Evolutionary conservation across 2,329 filamentous ascomycete genomes (phyloP).

Genomic region (Fusarium cicatricum): DNA sequence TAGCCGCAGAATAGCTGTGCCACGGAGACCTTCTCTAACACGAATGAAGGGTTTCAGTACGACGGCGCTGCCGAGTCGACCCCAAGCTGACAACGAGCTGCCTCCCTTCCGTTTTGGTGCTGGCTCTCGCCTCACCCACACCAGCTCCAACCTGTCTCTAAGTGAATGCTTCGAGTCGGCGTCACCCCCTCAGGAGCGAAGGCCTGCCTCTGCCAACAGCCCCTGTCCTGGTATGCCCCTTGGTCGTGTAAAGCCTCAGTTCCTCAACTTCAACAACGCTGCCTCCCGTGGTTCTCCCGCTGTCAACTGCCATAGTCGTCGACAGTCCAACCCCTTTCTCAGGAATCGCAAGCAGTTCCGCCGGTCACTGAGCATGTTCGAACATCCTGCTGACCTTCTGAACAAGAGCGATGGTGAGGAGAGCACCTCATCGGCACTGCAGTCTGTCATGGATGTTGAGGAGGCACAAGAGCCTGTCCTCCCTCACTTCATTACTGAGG

Average conservation of each 20-base stretch:
- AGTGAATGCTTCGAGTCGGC: constrained; percentile 79
- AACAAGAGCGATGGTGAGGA: constrained; percentile 72
- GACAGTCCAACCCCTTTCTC: constrained; percentile 74
- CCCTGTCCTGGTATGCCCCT: constrained; percentile 63
- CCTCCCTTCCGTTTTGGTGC: constrained; percentile 79
- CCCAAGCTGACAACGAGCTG: constrained; percentile 69
- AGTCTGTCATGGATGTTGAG: constrained; percentile 85
- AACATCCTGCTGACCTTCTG: constrained; percentile 87
- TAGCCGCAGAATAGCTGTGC: constrained; percentile 72
- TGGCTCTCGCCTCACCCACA: constrained; percentile 41
- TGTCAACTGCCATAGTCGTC: constrained; percentile 73
- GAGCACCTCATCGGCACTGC: constrained; percentile 56
- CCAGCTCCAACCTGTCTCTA: constrained; percentile 64
- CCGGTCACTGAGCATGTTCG: constrained; percentile 97
- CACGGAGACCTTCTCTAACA: constrained; percentile 77
- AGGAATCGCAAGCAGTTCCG: constrained; percentile 89
- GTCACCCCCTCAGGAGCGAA: constrained; percentile 77
- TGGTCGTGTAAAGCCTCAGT: constrained; percentile 71
- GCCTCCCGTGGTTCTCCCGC: constrained; percentile 74
- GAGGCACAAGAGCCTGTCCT: constrained; percentile 76
- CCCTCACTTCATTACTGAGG: constrained; percentile 84
- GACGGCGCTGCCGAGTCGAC: constrained; percentile 67
- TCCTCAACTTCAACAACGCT: constrained; percentile 63
- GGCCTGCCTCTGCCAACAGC: constrained; percentile 68
- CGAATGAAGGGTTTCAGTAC: constrained; percentile 80